Percentiles rank a stretch among this genome's conserved stretches.
Evolutionary conservation across 345 rosid species (phyloP).

Genomic region (Reutealis trisperma): DNA sequence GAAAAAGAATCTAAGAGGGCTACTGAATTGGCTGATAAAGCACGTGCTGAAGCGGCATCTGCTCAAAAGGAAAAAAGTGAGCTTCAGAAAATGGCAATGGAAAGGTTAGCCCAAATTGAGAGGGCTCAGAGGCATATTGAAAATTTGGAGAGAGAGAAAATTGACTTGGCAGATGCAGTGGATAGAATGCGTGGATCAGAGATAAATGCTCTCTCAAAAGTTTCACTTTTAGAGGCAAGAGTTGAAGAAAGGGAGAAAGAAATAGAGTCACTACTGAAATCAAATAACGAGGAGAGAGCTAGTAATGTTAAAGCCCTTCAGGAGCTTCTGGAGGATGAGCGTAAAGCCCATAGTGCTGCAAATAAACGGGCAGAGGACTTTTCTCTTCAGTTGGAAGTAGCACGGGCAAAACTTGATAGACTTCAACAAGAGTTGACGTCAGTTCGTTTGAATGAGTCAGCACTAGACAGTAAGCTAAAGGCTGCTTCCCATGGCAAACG

Average conservation of each 20-base stretch:
- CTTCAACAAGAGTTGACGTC: slow-evolving; percentile 85
- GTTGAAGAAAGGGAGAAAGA: slow-evolving; percentile 95
- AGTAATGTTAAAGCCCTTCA: slow-evolving; percentile 76
- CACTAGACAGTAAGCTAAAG: slow-evolving; percentile 77
- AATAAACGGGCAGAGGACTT: slow-evolving; percentile 79
- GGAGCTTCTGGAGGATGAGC: slow-evolving; percentile 78
- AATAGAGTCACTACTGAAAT: slow-evolving; percentile 73
- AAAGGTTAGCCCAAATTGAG: slow-evolving; percentile 82
- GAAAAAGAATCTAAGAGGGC: slow-evolving; percentile 90
- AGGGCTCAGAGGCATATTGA: slow-evolving; percentile 81
- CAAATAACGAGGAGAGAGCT: slow-evolving; percentile 79
- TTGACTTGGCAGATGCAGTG: slow-evolving; percentile 60
- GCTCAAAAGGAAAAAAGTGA: slow-evolving; percentile 83
- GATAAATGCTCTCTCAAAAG: slow-evolving; percentile 69
- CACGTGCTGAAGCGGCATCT: slow-evolving; percentile 73
- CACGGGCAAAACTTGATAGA: slow-evolving; percentile 78
- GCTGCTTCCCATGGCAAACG: slow-evolving; percentile 78
- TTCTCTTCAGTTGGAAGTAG: slow-evolving; percentile 73
- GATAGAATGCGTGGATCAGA: slow-evolving; percentile 62
- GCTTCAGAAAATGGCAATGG: slow-evolving; percentile 82
- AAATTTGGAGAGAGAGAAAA: slow-evolving; percentile 71
- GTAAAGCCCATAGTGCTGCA: slow-evolving; percentile 72
- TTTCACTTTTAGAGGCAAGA: slow-evolving; percentile 69
- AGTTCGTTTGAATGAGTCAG: slow-evolving; percentile 79
- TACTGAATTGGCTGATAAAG: slow-evolving; percentile 82